Conservation (phyloP, 2,329 filamentous ascomycete genomes). For the Aspergillus viridinutans region DNA sequence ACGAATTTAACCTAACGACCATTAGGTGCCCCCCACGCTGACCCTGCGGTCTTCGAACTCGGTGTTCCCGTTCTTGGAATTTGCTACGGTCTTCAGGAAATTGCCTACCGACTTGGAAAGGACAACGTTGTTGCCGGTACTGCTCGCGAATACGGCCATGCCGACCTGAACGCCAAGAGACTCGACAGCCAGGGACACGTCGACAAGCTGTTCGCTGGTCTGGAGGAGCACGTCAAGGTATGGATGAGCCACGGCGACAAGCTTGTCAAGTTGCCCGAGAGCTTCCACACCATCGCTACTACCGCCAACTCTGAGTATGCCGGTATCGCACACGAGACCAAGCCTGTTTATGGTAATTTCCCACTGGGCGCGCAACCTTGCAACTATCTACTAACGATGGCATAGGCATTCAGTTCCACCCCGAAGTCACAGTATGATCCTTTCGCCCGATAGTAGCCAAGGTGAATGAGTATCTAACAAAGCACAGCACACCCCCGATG, state of each 20-base stretch:
- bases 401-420: conserved; percentile 75
- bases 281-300: conserved; percentile 68
- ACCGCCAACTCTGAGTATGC: conserved; percentile 75
- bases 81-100: conserved; percentile 65
- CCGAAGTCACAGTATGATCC: conserved; percentile 62
- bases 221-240: conserved; percentile 66
- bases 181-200: conserved; percentile 55
- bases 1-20: not conserved
- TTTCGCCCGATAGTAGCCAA: conserved; percentile 1
- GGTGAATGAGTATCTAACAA: not conserved
- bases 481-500: conserved; percentile 44
- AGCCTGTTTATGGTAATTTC: conserved; percentile 60
- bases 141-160: conserved; percentile 67
- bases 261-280: conserved; percentile 66
- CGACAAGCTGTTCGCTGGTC: conserved; percentile 71
- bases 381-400: conserved; percentile 17
- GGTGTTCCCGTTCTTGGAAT: conserved; percentile 59
- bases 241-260: conserved; percentile 93
- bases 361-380: not conserved
- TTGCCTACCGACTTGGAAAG: conserved; percentile 64
- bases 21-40: conserved; percentile 66
- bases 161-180: conserved; percentile 59
- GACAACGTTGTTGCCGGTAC: conserved; percentile 66
- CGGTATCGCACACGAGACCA: conserved; percentile 57
- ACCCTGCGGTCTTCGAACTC: conserved; percentile 75